Evolutionary conservation across 2,329 filamentous ascomycete genomes (phyloP), one percentile per base, ranked within the genome.

Genomic region (Hymenoscyphus occultus): DNA sequence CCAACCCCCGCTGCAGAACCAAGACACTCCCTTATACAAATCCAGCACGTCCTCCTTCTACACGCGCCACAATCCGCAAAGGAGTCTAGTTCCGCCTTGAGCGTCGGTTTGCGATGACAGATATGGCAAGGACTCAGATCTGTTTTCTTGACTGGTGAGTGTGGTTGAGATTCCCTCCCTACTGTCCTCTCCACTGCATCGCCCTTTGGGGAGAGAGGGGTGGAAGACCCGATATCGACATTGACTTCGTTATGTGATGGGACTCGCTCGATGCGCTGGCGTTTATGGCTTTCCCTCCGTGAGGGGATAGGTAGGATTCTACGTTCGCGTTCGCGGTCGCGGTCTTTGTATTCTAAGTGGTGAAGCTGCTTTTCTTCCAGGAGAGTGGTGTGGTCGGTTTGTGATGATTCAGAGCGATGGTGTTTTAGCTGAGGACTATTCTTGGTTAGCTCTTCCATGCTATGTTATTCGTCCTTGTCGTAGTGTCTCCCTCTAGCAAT

Each of bases 11-110:
- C 60, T 32, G 45, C 61, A 80, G 81, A 83, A 1, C 84, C 84
- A 13, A 82, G 78, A 70, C 89, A 91, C 69, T 85, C 79, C 32
- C 89, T 79, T 56, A 90, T 83, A 74, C 89, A 91, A n/a, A 91
- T 81, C 72, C 84, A 90, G 74, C 89, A 91, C 0, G 88, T 85
- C 54, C 87, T 80, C 67, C 83, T 78, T 10, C 81, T 79, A 72
- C 89, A 91, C 14, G 84, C 82, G 69, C 84, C 78, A 74, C 89
- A 91, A 71, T 86, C 81, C 58, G 86, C 83, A 72, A 86, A 90
- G 10, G 84, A 85, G 74, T 90, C 87, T 40, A 91, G 80, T 64
- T 91, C 87, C 5, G 81, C 82, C 73, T 85, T 89, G 70, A 86
- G 86, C 61, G 82, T 87, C 1, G 89, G 89, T 62, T 83, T 83